These are phyloP conservation scores for Taiozyma onychis DNA, from an alignment of 1,139 yeast genomes.

Conservation along the genomic window DNA sequence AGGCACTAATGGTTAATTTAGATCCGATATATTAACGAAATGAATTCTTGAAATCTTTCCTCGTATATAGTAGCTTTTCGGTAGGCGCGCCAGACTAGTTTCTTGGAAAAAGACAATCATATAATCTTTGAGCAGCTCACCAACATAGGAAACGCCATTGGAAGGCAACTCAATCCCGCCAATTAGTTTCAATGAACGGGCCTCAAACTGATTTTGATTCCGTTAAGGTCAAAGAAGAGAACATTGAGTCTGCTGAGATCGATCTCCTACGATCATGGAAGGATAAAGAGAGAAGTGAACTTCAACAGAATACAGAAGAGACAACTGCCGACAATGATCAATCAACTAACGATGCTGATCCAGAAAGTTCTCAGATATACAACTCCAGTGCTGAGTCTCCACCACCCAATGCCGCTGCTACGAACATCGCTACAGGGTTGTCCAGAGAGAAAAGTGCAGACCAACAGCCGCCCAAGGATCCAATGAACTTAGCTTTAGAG, in stretches of 20 bases:
- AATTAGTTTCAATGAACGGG: neutral
- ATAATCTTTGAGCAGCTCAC: neutral
- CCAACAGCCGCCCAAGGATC: neutral
- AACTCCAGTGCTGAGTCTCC: neutral
- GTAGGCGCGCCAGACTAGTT: neutral
- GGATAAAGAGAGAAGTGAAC: neutral
- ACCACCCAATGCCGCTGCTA: neutral
- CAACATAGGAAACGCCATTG: neutral
- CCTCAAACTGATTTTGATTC: neutral
- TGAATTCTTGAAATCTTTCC: neutral
- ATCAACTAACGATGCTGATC: neutral
- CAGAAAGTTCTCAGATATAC: neutral
- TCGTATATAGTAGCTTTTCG: neutral
- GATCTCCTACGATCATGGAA: neutral
- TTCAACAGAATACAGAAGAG: neutral
- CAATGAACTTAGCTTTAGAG: neutral
- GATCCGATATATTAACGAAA: neutral
- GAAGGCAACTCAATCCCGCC: neutral
- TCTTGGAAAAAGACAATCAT: neutral
- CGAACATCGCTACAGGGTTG: neutral
- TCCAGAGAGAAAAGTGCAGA: neutral
- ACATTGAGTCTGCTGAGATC: neutral
- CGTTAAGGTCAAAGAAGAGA: neutral
- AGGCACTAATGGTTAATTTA: neutral
- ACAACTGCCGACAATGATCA: neutral